Percentiles rank a stretch among this genome's conserved stretches.
Conservation (phyloP, 805 yeast species). For the Pichia heedii region DNA sequence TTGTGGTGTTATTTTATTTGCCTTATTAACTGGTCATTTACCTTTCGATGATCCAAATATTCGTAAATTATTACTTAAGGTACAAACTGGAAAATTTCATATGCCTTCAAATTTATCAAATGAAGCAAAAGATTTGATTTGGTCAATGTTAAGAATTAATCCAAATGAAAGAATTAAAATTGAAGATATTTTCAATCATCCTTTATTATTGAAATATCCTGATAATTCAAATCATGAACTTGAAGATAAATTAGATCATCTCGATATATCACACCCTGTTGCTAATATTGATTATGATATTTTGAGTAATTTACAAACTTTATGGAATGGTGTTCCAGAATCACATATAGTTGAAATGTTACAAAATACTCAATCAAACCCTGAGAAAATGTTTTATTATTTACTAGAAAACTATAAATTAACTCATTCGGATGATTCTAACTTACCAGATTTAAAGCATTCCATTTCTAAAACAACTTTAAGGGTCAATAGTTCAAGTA, state of each 20-base stretch:
- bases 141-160: slow-evolving; percentile 57
- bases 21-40: slow-evolving; percentile 67
- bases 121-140: slow-evolving; percentile 62
- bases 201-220: slow-evolving; percentile 44
- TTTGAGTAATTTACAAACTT: slow-evolving; percentile 43
- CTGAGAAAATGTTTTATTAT: slow-evolving; percentile 31
- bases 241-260: slow-evolving; percentile 16
- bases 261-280: slow-evolving; percentile 21
- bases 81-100: slow-evolving; percentile 64
- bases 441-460: slow-evolving; percentile 1
- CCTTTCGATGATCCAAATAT: slow-evolving; percentile 82
- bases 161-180: slow-evolving; percentile 68
- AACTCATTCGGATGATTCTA: slow-evolving; percentile 16
- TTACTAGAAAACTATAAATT: slow-evolving; percentile 26
- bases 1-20: slow-evolving; percentile 76
- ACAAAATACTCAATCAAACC: slow-evolving; percentile 16
- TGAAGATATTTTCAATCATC: slow-evolving; percentile 51
- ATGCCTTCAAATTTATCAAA: slow-evolving; percentile 56
- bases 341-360: slow-evolving; percentile 23
- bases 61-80: slow-evolving; percentile 59
- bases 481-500: neutral
- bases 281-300: slow-evolving; percentile 38
- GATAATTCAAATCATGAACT: slow-evolving; percentile 26
- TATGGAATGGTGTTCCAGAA: slow-evolving; percentile 47
- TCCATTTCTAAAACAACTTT: slow-evolving; percentile 7